These are phyloP conservation scores for Leptographium radiaticola DNA, from an alignment of 2,329 filamentous ascomycete species.

Conservation along the genomic window DNA sequence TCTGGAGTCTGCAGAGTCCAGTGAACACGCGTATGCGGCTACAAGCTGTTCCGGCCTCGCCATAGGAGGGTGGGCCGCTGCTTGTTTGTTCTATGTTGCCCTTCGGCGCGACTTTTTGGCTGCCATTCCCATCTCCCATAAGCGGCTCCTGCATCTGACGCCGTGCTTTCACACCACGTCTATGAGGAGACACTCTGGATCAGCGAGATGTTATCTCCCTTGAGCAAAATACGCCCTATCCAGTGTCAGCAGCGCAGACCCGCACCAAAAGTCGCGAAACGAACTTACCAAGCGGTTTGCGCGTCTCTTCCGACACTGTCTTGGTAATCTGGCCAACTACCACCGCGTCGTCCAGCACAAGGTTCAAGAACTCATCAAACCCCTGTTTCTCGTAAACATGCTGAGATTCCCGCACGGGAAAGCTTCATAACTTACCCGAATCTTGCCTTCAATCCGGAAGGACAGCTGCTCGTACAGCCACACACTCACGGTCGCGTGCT, in stretches of 20 bases:
- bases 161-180: not conserved
- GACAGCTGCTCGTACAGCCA: conserved; percentile 96
- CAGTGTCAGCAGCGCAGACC: not conserved
- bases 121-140: no score
- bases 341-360: conserved; percentile 81
- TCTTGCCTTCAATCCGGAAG: conserved; percentile 91
- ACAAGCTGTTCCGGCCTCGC: no score
- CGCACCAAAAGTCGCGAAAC: not conserved
- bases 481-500: conserved; percentile 76
- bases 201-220: conserved; percentile 78
- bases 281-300: conserved; percentile 61
- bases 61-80: no score
- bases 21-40: no score
- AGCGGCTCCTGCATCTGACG: no score
- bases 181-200: conserved; percentile 40
- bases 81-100: no score
- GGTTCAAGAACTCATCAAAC: conserved; percentile 99
- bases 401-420: not conserved
- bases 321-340: conserved; percentile 82
- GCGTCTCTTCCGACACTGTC: conserved; percentile 59
- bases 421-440: conserved; percentile 46
- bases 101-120: no score
- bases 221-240: conserved; percentile 69
- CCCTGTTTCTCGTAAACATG: conserved; percentile 41
- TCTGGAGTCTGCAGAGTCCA: not conserved